Evolutionary conservation across 768 basidiomycete genomes (phyloP).

Genomic region (Lepiota brunneoincarnata): DNA sequence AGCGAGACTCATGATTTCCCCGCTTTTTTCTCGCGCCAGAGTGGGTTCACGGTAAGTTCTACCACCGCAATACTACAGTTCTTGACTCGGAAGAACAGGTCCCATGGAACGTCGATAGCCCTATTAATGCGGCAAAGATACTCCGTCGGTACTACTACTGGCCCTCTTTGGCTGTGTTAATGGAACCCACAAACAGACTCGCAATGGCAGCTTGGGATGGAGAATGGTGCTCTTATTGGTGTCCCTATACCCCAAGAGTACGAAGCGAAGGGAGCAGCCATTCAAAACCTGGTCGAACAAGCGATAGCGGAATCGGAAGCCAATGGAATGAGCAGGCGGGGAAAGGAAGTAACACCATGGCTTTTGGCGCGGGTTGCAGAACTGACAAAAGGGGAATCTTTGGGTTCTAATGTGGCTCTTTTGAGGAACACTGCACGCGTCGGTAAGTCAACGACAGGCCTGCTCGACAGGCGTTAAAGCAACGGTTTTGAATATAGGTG

Average conservation of each 20-base stretch:
- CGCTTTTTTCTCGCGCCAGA: slow-evolving; percentile 86
- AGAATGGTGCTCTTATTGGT: slow-evolving; percentile 78
- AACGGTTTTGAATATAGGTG: slow-evolving; percentile 42
- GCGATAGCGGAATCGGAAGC: slow-evolving; percentile 83
- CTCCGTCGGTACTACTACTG: slow-evolving; percentile 49
- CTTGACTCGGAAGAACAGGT: slow-evolving; percentile 43
- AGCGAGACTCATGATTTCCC: slow-evolving; percentile 80
- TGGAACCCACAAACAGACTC: slow-evolving; percentile 44
- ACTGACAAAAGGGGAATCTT: slow-evolving; percentile 71
- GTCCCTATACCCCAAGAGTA: slow-evolving; percentile 86
- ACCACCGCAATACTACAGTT: neutral
- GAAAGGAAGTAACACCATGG: slow-evolving; percentile 97
- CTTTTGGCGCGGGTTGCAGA: slow-evolving; percentile 79
- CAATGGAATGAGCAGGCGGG: slow-evolving; percentile 73
- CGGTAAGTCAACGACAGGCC: slow-evolving; percentile 46
- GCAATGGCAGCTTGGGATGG: slow-evolving; percentile 67
- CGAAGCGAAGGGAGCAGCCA: slow-evolving; percentile 58
- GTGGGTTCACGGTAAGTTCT: slow-evolving; percentile 68
- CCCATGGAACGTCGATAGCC: slow-evolving; percentile 72
- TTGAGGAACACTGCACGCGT: slow-evolving; percentile 85
- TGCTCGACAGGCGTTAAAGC: neutral
- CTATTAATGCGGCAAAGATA: slow-evolving; percentile 66
- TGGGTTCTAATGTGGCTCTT: slow-evolving; percentile 80
- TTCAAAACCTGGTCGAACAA: slow-evolving; percentile 79
- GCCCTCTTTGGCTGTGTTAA: neutral